phyloP scores from a whole-genome alignment of 2,329 filamentous ascomycete genomes.

The Arthrobotrys pseudoclavata region DNA sequence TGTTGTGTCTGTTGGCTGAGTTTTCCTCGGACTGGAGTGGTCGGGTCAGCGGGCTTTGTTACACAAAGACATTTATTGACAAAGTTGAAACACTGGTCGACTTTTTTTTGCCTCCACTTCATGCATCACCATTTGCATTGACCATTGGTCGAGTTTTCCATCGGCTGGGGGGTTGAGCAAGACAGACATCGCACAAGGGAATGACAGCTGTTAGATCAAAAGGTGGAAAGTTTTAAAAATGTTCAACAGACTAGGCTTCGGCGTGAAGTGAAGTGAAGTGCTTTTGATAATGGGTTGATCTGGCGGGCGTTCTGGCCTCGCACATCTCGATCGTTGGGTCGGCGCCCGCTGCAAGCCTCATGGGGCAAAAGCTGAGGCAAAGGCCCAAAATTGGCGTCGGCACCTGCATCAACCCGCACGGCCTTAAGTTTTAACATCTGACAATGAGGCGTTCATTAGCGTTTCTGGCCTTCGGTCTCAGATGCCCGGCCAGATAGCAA shows the following conservation, averaged over 20 bases:
- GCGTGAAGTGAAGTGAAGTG: background rate
- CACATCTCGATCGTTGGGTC: constrained; percentile 23
- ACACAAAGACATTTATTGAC: constrained; percentile 29
- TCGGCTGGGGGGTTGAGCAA: constrained; percentile 13
- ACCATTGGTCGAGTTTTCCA: constrained; percentile 11
- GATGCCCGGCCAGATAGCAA: constrained; percentile 11
- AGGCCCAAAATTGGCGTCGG: constrained; percentile 36
- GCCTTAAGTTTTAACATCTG: constrained; percentile 50
- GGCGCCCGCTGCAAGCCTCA: constrained; percentile 41
- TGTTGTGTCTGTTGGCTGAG: background rate
- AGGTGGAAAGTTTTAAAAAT: constrained; percentile 2
- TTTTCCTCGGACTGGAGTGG: background rate
- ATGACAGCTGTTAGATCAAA: constrained; percentile 30
- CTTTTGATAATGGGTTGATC: background rate
- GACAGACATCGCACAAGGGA: constrained; percentile 17
- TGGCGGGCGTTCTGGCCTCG: constrained; percentile 17
- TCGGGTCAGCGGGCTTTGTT: constrained; percentile 23
- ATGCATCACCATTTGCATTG: constrained; percentile 17
- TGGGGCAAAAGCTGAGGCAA: constrained; percentile 15
- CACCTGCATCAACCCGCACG: constrained; percentile 28
- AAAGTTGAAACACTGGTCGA: constrained; percentile 28
- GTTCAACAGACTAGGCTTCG: background rate
- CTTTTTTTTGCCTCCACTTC: constrained; percentile 21
- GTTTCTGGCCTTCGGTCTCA: constrained; percentile 13
- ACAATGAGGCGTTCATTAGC: constrained; percentile 44